Base-by-base conservation (phyloP, 495 filamentous ascomycete species). In the Glonium stellatum region DNA sequence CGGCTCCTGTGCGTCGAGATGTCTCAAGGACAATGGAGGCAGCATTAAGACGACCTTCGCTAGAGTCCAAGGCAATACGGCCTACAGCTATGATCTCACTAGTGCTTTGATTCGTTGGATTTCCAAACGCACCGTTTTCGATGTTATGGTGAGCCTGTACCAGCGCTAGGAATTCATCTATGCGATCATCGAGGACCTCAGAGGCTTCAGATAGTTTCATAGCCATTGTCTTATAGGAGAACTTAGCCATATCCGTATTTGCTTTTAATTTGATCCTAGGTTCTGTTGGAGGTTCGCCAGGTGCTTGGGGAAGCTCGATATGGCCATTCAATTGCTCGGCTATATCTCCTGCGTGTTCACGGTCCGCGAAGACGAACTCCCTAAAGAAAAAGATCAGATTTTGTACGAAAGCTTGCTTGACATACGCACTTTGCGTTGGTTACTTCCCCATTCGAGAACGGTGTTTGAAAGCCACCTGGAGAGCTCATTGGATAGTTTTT, bases 171-270 rank as follows among this genome's bases (percentile, higher is more conserved):
- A 97, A 96, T 34, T 89, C 89, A 57, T 98, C 93, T 72, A 98
- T 96, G 46, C 92, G 83, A 70, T 96, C 92, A 69, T 98, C 93
- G 5, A 95, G 78, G 54, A 96, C 87, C 72, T 96, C 92, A 1
- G 91, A 92, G 1, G 89, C 84, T 66, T 96, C 92, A 4, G 89
- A 89, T 12, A 92, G 79, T 63, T 93, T 95, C 90, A 96, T 95
- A 31, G 89, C 87, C 87, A 97, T 87, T 0, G 90, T 86, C 65
- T 90, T 90, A 72, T 96, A 98, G 9, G 82, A 83, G 54, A 96
- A 87, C 68, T 95, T 97, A 68, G 89, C 90, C 54, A 87, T 77
- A 65, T 98, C 93, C 2, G 87, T 88, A 61, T 89, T 87, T 15
- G 87, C 85, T 1, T 82, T 89, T 4, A 93, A 80, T 68, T 84